phyloP scores from a whole-genome alignment of 345 rosid genomes.

The Noccaea bulbosa region DNA sequence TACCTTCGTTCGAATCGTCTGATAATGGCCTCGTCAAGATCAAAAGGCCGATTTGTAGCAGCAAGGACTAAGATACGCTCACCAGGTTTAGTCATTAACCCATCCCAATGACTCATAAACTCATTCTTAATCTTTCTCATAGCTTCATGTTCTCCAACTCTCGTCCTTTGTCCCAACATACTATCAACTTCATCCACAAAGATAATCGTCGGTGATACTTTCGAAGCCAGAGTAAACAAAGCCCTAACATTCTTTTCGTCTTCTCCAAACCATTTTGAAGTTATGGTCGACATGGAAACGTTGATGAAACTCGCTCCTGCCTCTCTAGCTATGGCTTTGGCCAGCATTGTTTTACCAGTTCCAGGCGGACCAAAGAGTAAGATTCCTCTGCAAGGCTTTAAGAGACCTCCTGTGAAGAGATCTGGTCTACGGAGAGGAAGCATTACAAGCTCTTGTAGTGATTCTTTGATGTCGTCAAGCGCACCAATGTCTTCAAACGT shows the following conservation, averaged over 20 bases:
- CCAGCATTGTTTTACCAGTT: constrained; percentile 96
- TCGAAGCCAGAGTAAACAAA: constrained; percentile 83
- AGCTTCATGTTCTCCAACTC: constrained; percentile 96
- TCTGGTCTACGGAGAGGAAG: constrained; percentile 95
- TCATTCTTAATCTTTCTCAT: constrained; percentile 83
- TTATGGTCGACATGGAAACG: constrained; percentile 94
- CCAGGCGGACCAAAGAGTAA: constrained; percentile 99
- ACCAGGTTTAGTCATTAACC: constrained; percentile 71
- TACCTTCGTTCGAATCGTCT: constrained; percentile 95
- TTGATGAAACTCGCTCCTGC: constrained; percentile 97
- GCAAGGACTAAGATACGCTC: constrained; percentile 93
- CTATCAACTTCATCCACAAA: constrained; percentile 98
- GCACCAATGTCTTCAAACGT: constrained; percentile 89
- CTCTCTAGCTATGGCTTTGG: constrained; percentile 93
- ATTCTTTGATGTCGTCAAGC: constrained; percentile 82
- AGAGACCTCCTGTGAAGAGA: constrained; percentile 79
- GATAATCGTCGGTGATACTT: constrained; percentile 89
- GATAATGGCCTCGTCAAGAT: constrained; percentile 93
- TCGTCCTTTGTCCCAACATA: constrained; percentile 93
- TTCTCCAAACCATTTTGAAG: constrained; percentile 99
- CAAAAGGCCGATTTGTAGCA: constrained; percentile 95
- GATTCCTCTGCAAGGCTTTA: constrained; percentile 95
- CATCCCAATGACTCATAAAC: constrained; percentile 97
- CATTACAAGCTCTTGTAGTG: constrained; percentile 95
- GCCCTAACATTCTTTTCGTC: constrained; percentile 98